Evolutionary conservation across 176 grass and related monocot genomes (phyloP), one percentile per base, ranked within the genome.

Genomic region (Guadua angustifolia): DNA sequence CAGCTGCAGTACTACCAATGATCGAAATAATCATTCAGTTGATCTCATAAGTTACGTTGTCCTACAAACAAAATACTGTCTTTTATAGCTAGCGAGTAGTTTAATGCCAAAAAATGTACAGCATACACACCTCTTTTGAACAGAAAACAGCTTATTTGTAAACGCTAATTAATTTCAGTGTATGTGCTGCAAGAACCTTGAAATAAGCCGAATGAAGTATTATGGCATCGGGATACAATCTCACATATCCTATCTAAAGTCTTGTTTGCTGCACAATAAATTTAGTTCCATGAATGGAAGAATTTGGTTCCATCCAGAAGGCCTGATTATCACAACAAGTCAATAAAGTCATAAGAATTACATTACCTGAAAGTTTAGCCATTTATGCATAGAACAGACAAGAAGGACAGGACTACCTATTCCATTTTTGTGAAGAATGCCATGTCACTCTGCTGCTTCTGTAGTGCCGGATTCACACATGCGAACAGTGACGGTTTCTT

Each of bases 401-500:
- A 7, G 10, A 36, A 16, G 71, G 21, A 59, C 5, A 44, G n/a
- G 2, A 35, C n/a, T 85, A 90, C 82, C 87, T 94, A 92, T 67
- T 88, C 78, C 78, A 86, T 76, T 85, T 74, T 90, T 70, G 73
- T 67, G 24, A 78, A 92, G 74, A 89, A 83, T 70, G 25, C 85
- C 77, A 93, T 83, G 58, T 87, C 88, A 14, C 90, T 93, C 56
- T 92, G 46, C 81, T 94, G 92, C 82, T 89, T 94, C 57, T 93
- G 95, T 50, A 86, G 66, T 13, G 88, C 74, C 0, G 95, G 95
- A 88, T 90, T 89, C 12, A 97, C 79, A 57, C 83, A 89, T 38
- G 95, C 69, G 70, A 97, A 66, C 75, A 97, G 24, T 0, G 95
- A 93, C 0, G 47, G 49, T 47, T 91, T 97, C 82, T 97, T 97